These are phyloP conservation scores for Aspergillus phoenicis DNA, from an alignment of 2,329 filamentous ascomycete species.

Conservation along the genomic window DNA sequence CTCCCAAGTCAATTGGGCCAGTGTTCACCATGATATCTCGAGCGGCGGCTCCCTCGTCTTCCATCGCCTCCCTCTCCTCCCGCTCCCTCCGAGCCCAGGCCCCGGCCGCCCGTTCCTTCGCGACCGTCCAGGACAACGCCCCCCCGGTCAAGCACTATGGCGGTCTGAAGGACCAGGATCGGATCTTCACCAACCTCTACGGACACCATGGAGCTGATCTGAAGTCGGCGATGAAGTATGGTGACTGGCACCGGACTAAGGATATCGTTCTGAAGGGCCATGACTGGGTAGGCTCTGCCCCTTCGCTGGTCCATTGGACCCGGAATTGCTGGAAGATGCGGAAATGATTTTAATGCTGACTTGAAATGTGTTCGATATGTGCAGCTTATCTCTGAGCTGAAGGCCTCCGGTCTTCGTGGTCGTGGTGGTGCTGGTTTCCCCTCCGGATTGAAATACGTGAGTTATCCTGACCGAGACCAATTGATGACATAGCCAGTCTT, in stretches of 20 bases:
- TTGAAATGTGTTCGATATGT: neutral
- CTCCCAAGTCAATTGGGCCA: constrained; percentile 37
- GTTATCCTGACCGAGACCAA: constrained; percentile 36
- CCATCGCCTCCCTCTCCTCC: constrained; percentile 44
- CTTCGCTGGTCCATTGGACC: neutral
- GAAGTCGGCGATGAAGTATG: constrained; percentile 94
- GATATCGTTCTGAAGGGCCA: constrained; percentile 96
- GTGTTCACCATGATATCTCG: constrained; percentile 48
- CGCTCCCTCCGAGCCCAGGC: constrained; percentile 46
- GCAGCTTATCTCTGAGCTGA: constrained; percentile 93
- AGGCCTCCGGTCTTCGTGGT: constrained; percentile 91
- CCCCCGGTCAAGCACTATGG: constrained; percentile 70
- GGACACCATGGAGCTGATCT: constrained; percentile 87
- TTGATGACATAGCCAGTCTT: neutral
- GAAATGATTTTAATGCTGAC: constrained; percentile 27
- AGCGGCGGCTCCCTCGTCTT: constrained; percentile 48
- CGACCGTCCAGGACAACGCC: constrained; percentile 72
- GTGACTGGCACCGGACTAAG: constrained; percentile 99
- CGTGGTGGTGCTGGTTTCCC: constrained; percentile 98
- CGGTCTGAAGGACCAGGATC: constrained; percentile 91
- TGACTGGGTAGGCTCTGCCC: constrained; percentile 68
- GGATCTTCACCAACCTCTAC: constrained; percentile 99
- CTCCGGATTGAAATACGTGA: constrained; percentile 97
- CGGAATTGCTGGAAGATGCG: neutral
- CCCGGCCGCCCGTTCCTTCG: constrained; percentile 65